A percentile compares a stretch with the other conserved stretches of the same genome.
These are phyloP conservation scores for Pichia cephalocereana DNA, from an alignment of 805 yeast genomes.

Conservation along the genomic window DNA sequence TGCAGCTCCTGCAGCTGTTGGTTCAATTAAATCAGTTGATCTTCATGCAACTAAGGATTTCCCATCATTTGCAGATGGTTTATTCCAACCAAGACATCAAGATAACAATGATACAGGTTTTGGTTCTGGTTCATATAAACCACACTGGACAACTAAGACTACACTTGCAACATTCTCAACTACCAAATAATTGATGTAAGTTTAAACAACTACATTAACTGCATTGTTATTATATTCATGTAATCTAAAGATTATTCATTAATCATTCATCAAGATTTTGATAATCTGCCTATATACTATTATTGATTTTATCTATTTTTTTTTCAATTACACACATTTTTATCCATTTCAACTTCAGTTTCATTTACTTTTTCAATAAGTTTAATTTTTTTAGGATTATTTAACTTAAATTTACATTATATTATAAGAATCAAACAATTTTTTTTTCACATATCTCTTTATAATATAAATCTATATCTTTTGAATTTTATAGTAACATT, in stretches of 20 bases:
- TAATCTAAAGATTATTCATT: background rate
- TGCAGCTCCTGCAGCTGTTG: conserved; percentile 87
- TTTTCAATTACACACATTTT: background rate
- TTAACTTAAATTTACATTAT: too few relatives aligned
- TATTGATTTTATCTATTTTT: background rate
- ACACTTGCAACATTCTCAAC: conserved; percentile 40
- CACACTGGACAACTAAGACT: conserved; percentile 38
- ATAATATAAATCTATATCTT: too few relatives aligned
- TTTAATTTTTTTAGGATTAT: too few relatives aligned
- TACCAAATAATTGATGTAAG: conserved; percentile 22
- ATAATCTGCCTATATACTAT: background rate
- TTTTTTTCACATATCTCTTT: too few relatives aligned
- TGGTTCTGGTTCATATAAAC: conserved; percentile 29
- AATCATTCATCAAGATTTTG: background rate
- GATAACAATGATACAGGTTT: conserved; percentile 77
- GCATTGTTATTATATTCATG: background rate
- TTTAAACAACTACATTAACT: background rate
- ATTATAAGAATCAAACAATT: too few relatives aligned
- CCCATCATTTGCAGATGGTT: conserved; percentile 40
- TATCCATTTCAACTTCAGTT: too few relatives aligned
- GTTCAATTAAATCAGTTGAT: conserved; percentile 34
- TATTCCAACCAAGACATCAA: conserved; percentile 84
- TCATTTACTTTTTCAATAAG: too few relatives aligned
- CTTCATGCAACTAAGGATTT: conserved; percentile 26
- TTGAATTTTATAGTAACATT: too few relatives aligned